Conservation (phyloP, 1,284 basidiomycete species). For the Dichomitus squalens region DNA sequence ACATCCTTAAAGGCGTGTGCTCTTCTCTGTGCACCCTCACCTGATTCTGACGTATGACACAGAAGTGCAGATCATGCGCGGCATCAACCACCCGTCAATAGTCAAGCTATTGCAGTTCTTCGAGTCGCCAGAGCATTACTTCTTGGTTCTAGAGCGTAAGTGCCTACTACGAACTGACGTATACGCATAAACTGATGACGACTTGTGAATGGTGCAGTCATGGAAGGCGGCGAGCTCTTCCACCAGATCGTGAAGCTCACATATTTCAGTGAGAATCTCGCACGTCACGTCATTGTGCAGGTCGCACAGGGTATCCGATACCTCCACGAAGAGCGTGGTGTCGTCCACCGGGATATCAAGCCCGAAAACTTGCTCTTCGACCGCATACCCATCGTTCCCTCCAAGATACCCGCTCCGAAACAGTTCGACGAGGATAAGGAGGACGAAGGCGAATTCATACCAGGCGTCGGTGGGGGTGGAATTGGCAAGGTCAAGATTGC, state of each 20-base stretch:
- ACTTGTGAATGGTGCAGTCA: conserved; percentile 52
- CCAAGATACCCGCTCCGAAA: conserved; percentile 72
- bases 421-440: conserved; percentile 99
- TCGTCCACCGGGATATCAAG: conserved; percentile 99
- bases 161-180: conserved; percentile 19
- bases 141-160: conserved; percentile 90
- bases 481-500: conserved; percentile 99
- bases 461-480: conserved; percentile 92
- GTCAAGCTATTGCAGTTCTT: conserved; percentile 89
- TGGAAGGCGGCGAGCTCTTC: conserved; percentile 98
- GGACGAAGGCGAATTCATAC: conserved; percentile 96
- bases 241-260: conserved; percentile 99
- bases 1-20: conserved; percentile 87
- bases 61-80: conserved; percentile 99
- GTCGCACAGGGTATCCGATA: conserved; percentile 96
- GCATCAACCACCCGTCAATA: conserved; percentile 87
- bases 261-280: conserved; percentile 95
- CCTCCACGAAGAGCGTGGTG: conserved; percentile 96
- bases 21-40: not conserved
- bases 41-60: conserved; percentile 5
- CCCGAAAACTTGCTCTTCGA: conserved; percentile 98
- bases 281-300: conserved; percentile 96
- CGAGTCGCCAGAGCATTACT: conserved; percentile 94
- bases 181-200: not conserved
- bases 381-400: conserved; percentile 90